These are phyloP conservation scores for Xylaria sp. DNA, from an alignment of 2,329 filamentous ascomycete species.

Conservation along the genomic window DNA sequence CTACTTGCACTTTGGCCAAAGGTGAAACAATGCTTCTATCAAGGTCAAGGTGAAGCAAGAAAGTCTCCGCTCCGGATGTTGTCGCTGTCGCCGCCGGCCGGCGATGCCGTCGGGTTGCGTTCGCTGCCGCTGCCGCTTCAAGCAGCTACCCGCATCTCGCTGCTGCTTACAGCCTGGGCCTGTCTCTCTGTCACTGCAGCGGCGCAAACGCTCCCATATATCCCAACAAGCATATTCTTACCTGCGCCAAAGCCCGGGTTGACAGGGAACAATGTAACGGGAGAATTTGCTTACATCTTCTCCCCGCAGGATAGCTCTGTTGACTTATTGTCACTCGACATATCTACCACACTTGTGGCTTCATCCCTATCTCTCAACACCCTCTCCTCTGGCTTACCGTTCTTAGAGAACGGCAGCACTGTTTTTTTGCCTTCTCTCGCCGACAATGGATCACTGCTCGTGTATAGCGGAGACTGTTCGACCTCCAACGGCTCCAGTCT, in stretches of 20 bases:
- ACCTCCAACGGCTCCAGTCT: conserved; percentile 63
- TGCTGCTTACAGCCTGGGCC: conserved; percentile 37
- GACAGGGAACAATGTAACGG: conserved; percentile 45
- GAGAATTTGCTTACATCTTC: conserved; percentile 76
- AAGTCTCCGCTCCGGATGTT: conserved; percentile 43
- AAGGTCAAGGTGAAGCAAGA: conserved; percentile 42
- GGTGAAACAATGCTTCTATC: conserved; percentile 43
- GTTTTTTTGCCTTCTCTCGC: conserved; percentile 76
- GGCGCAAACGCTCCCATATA: conserved; percentile 74
- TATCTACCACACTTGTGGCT: conserved; percentile 66
- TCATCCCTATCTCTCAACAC: conserved; percentile 57
- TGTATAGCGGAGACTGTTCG: conserved; percentile 79
- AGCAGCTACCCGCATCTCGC: conserved; percentile 41
- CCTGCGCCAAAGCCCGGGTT: conserved; percentile 57
- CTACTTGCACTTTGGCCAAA: conserved; percentile 9
- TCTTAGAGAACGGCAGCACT: conserved; percentile 62
- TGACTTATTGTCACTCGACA: conserved; percentile 72
- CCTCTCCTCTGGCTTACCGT: conserved; percentile 69
- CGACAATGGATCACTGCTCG: conserved; percentile 73
- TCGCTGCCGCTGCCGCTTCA: conserved; percentile 18
- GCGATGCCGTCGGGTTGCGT: conserved; percentile 31
- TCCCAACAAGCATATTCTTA: conserved; percentile 77
- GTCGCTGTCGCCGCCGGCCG: conserved; percentile 41
- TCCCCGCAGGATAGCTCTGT: conserved; percentile 60
- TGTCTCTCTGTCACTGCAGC: conserved; percentile 41